Percentiles rank a stretch among this genome's conserved stretches.
These are phyloP conservation scores for Rhizophagus clarus DNA, from an alignment of 192 early-diverging fungal species.

Conservation along the genomic window DNA sequence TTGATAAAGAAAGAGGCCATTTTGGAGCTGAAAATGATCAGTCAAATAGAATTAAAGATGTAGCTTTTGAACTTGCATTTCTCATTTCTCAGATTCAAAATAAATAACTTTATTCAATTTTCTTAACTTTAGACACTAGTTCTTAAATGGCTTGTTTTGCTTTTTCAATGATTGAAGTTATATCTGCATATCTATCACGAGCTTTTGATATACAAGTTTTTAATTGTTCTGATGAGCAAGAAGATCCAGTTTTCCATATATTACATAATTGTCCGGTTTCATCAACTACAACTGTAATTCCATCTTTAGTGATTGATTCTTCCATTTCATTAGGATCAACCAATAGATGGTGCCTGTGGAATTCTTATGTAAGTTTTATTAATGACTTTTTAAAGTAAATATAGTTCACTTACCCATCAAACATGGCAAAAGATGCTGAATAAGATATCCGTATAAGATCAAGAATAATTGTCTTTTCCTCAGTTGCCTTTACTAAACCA, in stretches of 20 bases:
- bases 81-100: constrained; percentile 49
- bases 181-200: constrained; percentile 12
- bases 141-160: background rate
- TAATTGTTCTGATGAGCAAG: constrained; percentile 35
- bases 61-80: constrained; percentile 57
- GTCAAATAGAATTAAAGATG: constrained; percentile 49
- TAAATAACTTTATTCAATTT: constrained; percentile 4
- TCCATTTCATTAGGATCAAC: constrained; percentile 77
- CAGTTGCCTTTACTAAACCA: constrained; percentile 64
- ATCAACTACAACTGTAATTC: constrained; percentile 62
- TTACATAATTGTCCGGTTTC: constrained; percentile 54
- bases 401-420: constrained; percentile 50
- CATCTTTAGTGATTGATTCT: constrained; percentile 58
- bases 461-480: constrained; percentile 44
- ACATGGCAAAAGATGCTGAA: constrained; percentile 66
- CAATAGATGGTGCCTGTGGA: constrained; percentile 33
- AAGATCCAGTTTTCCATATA: constrained; percentile 57
- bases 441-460: constrained; percentile 52
- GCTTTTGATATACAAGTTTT: constrained; percentile 7
- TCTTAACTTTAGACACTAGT: background rate
- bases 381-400: background rate
- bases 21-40: constrained; percentile 55
- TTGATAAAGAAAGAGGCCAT: constrained; percentile 55
- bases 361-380: constrained; percentile 1
- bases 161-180: background rate